Percentiles rank a stretch among this genome's conserved stretches.
These are phyloP conservation scores for Phytophthora quininea DNA, from an alignment of 352 stramenopile genomes.

Conservation along the genomic window DNA sequence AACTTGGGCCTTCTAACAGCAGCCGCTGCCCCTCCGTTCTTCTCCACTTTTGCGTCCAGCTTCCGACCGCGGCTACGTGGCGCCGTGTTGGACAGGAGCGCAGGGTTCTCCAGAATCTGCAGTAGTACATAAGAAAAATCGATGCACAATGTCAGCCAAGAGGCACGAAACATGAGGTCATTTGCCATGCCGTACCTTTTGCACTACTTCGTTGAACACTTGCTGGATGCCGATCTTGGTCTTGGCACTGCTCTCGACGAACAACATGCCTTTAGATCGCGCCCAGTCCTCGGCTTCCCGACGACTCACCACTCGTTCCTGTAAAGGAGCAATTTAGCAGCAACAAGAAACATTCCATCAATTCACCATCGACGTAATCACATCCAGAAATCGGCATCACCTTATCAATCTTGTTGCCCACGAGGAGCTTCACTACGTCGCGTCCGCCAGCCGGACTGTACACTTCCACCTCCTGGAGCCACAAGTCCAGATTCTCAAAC, in stretches of 20 bases:
- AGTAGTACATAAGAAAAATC: too few relatives aligned
- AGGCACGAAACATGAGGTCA: not conserved
- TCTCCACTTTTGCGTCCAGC: conserved; percentile 65
- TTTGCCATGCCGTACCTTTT: conserved; percentile 85
- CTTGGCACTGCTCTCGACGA: conserved; percentile 97
- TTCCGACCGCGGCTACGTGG: conserved; percentile 68
- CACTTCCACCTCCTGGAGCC: conserved; percentile 97
- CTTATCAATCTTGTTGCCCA: conserved; percentile 97
- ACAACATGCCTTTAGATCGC: conserved; percentile 96
- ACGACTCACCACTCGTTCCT: conserved; percentile 93
- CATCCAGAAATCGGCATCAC: conserved; percentile 22
- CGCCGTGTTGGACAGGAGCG: conserved; percentile 88
- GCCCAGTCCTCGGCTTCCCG: conserved; percentile 97
- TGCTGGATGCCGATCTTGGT: conserved; percentile 95
- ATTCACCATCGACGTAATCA: too few relatives aligned
- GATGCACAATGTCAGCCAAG: too few relatives aligned
- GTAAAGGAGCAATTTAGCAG: conserved; percentile 9
- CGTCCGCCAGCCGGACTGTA: conserved; percentile 95
- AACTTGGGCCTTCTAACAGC: conserved; percentile 47
- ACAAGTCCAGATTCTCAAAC: conserved; percentile 98
- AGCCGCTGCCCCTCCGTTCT: conserved; percentile 61
- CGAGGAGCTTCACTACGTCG: conserved; percentile 97
- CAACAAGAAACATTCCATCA: too few relatives aligned
- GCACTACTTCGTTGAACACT: conserved; percentile 97
- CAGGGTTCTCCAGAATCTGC: conserved; percentile 91